Conservation (phyloP, 2,329 filamentous ascomycete genomes). For the Penicillium polonicum region DNA sequence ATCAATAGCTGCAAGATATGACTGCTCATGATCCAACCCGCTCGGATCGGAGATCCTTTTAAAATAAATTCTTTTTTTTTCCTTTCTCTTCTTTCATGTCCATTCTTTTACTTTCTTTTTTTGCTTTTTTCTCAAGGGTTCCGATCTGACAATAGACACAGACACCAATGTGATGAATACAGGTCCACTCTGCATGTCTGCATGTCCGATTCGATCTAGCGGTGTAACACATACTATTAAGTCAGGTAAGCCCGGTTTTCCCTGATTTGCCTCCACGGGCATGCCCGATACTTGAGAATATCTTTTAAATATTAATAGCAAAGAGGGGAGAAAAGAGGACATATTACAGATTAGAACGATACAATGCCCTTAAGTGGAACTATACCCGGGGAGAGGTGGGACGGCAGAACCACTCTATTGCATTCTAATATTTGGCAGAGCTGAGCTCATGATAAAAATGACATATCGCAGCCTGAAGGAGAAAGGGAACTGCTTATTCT, state of each 20-base stretch:
- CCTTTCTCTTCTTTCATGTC: not conserved
- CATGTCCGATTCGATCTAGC: slow-evolving; percentile 24
- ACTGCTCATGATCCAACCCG: slow-evolving; percentile 18
- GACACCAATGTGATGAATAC: slow-evolving; percentile 25
- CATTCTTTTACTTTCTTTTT: not conserved
- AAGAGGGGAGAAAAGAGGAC: not conserved
- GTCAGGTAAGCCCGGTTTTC: slow-evolving; percentile 7
- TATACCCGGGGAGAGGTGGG: slow-evolving; percentile 16
- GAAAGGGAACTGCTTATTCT: slow-evolving; percentile 3
- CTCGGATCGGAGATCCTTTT: slow-evolving; percentile 15
- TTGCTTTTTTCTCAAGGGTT: not conserved
- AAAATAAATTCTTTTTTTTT: not conserved
- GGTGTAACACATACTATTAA: slow-evolving; percentile 23
- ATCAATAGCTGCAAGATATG: slow-evolving; percentile 13
- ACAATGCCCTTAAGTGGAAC: slow-evolving; percentile 3
- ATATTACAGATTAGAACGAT: slow-evolving; percentile 6
- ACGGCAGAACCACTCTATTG: slow-evolving; percentile 19
- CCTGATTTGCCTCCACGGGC: slow-evolving; percentile 3
- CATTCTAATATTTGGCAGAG: slow-evolving; percentile 14
- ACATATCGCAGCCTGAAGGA: slow-evolving; percentile 24
- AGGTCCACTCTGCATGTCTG: slow-evolving; percentile 8
- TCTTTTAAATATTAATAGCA: not conserved
- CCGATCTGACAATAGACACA: slow-evolving; percentile 14
- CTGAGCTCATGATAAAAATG: slow-evolving; percentile 26
- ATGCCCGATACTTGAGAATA: not conserved